Percentiles rank a stretch among this genome's conserved stretches.
phyloP scores from a whole-genome alignment of 345 rosid genomes.

The Brassica cretica region DNA sequence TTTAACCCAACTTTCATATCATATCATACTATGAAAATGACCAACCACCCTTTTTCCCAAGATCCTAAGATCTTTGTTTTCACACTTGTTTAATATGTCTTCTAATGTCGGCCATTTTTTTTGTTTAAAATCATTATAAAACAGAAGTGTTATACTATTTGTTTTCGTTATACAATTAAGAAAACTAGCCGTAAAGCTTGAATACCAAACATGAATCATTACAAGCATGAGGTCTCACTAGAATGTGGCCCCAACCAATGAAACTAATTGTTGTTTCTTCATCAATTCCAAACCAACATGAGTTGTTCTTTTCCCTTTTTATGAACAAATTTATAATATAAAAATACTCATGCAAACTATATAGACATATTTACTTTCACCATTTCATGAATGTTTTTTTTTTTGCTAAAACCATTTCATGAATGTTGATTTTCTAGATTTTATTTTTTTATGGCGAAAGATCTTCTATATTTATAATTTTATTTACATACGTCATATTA shows the following conservation, averaged over 20 bases:
- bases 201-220: conserved; percentile 35
- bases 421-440: not conserved
- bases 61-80: not conserved
- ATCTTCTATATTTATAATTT: not conserved
- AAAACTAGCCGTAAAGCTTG: conserved; percentile 40
- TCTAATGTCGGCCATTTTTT: conserved; percentile 26
- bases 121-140: not conserved
- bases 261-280: not conserved
- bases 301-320: not conserved
- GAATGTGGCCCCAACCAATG: conserved; percentile 32
- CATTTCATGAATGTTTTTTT: not conserved
- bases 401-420: not conserved
- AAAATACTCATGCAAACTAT: not conserved
- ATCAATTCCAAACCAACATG: conserved; percentile 17
- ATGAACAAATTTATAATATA: not conserved
- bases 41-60: conserved; percentile 26
- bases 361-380: not conserved
- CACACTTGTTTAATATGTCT: conserved; percentile 1
- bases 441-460: not conserved
- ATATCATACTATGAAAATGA: conserved; percentile 38
- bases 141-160: not conserved
- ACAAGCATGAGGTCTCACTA: conserved; percentile 18
- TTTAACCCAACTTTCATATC: conserved; percentile 19
- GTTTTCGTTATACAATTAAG: conserved; percentile 4
- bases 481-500: not conserved